phyloP scores from a whole-genome alignment of 306 rosid species.

The Rosa chinensis region DNA sequence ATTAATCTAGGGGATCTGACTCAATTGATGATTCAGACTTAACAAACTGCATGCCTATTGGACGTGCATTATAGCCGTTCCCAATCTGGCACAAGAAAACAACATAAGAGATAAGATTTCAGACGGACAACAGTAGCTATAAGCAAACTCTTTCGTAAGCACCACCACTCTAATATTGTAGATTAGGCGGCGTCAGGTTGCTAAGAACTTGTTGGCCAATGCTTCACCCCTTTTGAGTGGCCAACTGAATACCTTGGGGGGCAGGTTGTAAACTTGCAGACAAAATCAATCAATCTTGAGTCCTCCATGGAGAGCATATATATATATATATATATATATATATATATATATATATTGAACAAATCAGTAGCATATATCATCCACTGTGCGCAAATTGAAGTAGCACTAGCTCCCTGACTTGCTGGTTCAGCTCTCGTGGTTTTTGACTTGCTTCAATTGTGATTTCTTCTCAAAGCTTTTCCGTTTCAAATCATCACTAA shows the following conservation, averaged over 20 bases:
- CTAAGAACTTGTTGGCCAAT: conserved; percentile 16
- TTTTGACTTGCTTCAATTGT: not conserved
- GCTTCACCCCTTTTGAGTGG: not conserved
- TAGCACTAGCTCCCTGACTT: not conserved
- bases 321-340: not conserved
- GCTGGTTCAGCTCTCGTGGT: not conserved
- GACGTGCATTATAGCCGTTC: conserved; percentile 1
- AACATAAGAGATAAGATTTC: conserved; percentile 5
- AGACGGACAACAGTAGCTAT: not conserved
- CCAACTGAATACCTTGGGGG: not conserved
- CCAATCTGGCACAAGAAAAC: conserved; percentile 13
- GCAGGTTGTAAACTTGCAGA: conserved; percentile 3
- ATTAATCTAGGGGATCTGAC: too few species aligned
- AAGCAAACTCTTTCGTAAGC: not conserved
- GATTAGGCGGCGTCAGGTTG: not conserved
- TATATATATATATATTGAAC: conserved; percentile 8
- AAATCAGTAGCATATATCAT: conserved; percentile 16
- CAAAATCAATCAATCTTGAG: not conserved
- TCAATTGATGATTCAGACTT: too few species aligned
- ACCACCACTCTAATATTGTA: conserved; percentile 10
- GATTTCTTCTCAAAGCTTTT: conserved; percentile 3
- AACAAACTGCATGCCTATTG: conserved; percentile 2
- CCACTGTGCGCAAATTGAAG: conserved; percentile 8
- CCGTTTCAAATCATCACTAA: conserved; percentile 11
- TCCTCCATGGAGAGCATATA: conserved; percentile 15